Evolutionary conservation across 2,329 filamentous ascomycete genomes (phyloP), one percentile per base, ranked within the genome.

Genomic region (Talaromyces piceae): DNA sequence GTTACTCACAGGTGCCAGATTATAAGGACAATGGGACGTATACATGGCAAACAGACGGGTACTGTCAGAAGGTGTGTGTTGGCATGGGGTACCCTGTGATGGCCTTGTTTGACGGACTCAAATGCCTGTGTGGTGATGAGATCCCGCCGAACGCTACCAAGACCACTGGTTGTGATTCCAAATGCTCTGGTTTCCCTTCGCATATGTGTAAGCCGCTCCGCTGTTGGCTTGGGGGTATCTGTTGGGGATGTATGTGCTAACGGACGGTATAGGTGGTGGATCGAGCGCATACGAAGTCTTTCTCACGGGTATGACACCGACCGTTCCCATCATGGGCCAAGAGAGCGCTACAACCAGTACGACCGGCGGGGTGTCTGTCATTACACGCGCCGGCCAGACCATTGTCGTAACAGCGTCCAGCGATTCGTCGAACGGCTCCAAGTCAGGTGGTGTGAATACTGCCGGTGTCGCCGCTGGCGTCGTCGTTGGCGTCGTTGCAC

Each of bases 381-480:
- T 65, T 51, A 59, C 68, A 39, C 22, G 54, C 55, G 22, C 63
- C 49, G 67, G 59, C 22, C 56, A 68, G 18, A 69, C 69, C 4
- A 57, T 53, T 4, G 55, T 68, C 22, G 64, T 67, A 28, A 71
- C 70, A 51, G 57, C 62, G 49, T 41, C 61, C 54, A 50, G 60
- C 41, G 6, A 51, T 18, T 18, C 49, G 9, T 26, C 41, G 2
- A 33, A 23, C 6, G 12, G 28, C 13, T 13, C 46, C 3, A 59
- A 59, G 16, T 64, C 66, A 18, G 58, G 64, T 11, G 60, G 69
- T 48, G 74, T 83, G n/a, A 91, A 85, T 64, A 87, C 82, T n/a
- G 87, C 83, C 33, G 89, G 86, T 45, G 91, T 97, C 58, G 90
- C 87, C 16, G 91, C 84, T 8, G 91, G 91, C 54, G 87, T 89